phyloP scores from a whole-genome alignment of 2,329 filamentous ascomycete genomes.

The Conoideocrella luteorostrata region DNA sequence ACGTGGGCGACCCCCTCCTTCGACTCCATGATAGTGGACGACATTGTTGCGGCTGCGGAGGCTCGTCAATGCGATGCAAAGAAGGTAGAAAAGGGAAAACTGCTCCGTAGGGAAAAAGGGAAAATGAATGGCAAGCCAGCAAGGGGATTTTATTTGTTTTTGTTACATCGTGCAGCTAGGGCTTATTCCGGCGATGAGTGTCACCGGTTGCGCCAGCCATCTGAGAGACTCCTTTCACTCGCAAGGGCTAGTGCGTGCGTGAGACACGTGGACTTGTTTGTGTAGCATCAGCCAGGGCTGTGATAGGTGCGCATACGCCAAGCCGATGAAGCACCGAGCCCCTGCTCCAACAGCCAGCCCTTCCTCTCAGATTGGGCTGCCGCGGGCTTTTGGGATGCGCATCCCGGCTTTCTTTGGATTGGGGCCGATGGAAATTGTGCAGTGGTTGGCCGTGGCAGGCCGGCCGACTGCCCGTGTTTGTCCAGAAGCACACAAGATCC shows the following conservation, averaged over 20 bases:
- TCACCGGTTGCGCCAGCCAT: background rate
- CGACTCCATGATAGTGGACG: conserved; percentile 1
- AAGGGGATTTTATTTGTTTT: background rate
- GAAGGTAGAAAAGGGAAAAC: background rate
- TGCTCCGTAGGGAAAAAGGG: no score
- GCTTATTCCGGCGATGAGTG: background rate
- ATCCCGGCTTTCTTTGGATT: no score
- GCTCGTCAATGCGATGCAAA: background rate
- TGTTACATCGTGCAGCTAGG: background rate
- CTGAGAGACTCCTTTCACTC: background rate
- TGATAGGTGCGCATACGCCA: conserved; percentile 4
- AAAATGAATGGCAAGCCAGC: no score
- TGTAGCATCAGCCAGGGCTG: background rate
- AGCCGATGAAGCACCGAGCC: no score
- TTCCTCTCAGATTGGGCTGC: no score
- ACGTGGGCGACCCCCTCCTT: conserved; percentile 12
- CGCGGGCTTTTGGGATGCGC: no score
- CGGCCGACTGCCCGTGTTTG: no score
- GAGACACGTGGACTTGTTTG: background rate
- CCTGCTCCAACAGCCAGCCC: no score
- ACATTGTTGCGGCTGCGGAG: background rate
- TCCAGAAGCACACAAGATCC: no score
- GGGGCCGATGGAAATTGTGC: no score
- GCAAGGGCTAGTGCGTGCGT: background rate
- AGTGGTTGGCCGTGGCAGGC: no score